A percentile compares a stretch with the other conserved stretches of the same genome.
phyloP scores from a whole-genome alignment of 1,139 yeast species.

The Ogataea hybrid region DNA sequence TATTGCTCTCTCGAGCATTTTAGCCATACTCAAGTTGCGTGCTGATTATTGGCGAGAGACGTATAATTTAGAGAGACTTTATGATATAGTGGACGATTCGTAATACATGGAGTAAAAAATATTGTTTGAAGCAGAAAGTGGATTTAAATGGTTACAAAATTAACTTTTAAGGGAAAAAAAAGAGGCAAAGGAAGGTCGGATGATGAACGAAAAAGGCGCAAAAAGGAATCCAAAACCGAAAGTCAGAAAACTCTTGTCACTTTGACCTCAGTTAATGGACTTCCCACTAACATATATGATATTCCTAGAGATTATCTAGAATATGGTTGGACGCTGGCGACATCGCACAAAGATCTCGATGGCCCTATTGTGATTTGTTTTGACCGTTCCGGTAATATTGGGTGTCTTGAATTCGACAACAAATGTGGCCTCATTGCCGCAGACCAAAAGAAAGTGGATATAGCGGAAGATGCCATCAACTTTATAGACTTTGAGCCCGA shows the following conservation, averaged over 20 bases:
- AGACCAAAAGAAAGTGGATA: conserved; percentile 11
- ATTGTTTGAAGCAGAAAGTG: not conserved
- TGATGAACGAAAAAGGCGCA: conserved; percentile 13
- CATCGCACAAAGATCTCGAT: conserved; percentile 30
- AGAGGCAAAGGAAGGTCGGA: conserved; percentile 19
- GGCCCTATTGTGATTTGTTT: conserved; percentile 37
- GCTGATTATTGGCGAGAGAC: conserved; percentile 67
- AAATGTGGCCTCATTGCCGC: conserved; percentile 13
- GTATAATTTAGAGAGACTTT: conserved; percentile 57
- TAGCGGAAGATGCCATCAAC: conserved; percentile 6
- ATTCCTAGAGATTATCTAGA: conserved; percentile 18
- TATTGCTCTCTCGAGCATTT: conserved; percentile 39
- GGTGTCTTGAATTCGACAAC: conserved; percentile 15
- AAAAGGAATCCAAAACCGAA: conserved; percentile 2
- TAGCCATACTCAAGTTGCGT: conserved; percentile 50
- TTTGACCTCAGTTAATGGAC: conserved; percentile 21
- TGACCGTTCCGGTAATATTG: conserved; percentile 8
- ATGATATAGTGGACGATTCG: conserved; percentile 41
- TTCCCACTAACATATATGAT: conserved; percentile 11
- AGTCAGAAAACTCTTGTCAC: not conserved
- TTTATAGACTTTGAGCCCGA: conserved; percentile 1
- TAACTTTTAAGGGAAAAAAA: conserved; percentile 43
- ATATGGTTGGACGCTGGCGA: conserved; percentile 39
- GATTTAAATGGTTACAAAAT: conserved; percentile 39
- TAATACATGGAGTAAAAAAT: not conserved